A percentile compares a stretch with the other conserved stretches of the same genome.
Conservation (phyloP, 768 basidiomycete genomes). For the Solioccasus polychromus region DNA sequence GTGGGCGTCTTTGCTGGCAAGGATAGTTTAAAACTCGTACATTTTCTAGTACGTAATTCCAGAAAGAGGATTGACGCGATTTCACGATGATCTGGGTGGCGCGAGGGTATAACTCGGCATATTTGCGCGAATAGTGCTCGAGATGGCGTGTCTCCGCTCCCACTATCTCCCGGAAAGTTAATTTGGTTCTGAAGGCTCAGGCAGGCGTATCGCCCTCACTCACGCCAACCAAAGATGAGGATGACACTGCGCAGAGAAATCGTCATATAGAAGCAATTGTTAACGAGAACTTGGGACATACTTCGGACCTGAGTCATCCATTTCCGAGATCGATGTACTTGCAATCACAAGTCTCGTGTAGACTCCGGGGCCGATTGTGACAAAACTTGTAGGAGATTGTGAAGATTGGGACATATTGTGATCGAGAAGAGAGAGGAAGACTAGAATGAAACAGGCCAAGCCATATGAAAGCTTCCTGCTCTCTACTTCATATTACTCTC, state of each 20-base stretch:
- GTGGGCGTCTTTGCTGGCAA: too few relatives aligned
- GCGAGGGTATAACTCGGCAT: constrained; percentile 23
- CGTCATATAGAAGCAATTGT: neutral
- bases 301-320: constrained; percentile 16
- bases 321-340: neutral
- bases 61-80: constrained; percentile 21
- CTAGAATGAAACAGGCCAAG: too few relatives aligned
- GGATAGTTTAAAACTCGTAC: neutral
- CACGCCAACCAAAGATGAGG: constrained; percentile 31
- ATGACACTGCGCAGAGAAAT: constrained; percentile 17
- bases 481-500: too few relatives aligned
- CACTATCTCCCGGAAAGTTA: constrained; percentile 12
- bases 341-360: constrained; percentile 10
- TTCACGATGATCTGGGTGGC: constrained; percentile 29
- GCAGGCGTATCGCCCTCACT: neutral
- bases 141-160: constrained; percentile 26
- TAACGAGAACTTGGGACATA: constrained; percentile 5
- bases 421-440: neutral
- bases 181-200: neutral
- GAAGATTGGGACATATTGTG: constrained; percentile 13
- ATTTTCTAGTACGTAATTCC: constrained; percentile 7
- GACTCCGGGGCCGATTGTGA: constrained; percentile 13
- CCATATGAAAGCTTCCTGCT: too few relatives aligned
- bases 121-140: constrained; percentile 23
- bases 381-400: constrained; percentile 15